phyloP scores from a whole-genome alignment of 441 rosid species.

The Pelargonium citronellum region DNA sequence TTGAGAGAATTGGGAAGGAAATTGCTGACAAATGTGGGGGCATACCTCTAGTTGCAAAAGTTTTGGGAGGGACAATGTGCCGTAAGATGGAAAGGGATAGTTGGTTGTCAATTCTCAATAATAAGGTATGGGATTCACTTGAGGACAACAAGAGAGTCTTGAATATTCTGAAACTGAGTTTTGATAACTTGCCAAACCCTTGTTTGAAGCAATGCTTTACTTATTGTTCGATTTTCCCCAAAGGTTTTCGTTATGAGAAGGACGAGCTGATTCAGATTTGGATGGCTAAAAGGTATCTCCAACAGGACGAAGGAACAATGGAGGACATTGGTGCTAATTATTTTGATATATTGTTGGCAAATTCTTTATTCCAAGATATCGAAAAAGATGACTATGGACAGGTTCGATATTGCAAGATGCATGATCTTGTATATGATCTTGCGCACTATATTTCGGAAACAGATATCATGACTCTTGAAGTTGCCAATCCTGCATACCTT shows the following conservation, averaged over 20 bases:
- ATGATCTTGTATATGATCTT: constrained; percentile 30
- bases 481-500: not conserved
- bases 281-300: constrained; percentile 29
- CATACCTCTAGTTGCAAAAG: constrained; percentile 24
- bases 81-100: not conserved
- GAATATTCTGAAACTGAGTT: constrained; percentile 13
- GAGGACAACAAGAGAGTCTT: not conserved
- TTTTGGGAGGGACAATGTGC: constrained; percentile 21
- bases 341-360: constrained; percentile 18
- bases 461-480: constrained; percentile 3
- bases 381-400: constrained; percentile 21
- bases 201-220: constrained; percentile 21
- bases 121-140: not conserved
- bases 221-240: constrained; percentile 25
- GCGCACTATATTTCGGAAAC: constrained; percentile 13
- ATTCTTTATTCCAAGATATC: constrained; percentile 26
- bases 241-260: constrained; percentile 1
- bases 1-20: constrained; percentile 21
- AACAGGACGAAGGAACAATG: not conserved
- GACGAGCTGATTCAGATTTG: constrained; percentile 17
- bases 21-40: constrained; percentile 26
- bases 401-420: constrained; percentile 22
- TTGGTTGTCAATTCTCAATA: constrained; percentile 21
- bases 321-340: constrained; percentile 22
- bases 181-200: constrained; percentile 15